Conservation (phyloP, 2,329 filamentous ascomycete genomes). For the Fusarium tuaranense region DNA sequence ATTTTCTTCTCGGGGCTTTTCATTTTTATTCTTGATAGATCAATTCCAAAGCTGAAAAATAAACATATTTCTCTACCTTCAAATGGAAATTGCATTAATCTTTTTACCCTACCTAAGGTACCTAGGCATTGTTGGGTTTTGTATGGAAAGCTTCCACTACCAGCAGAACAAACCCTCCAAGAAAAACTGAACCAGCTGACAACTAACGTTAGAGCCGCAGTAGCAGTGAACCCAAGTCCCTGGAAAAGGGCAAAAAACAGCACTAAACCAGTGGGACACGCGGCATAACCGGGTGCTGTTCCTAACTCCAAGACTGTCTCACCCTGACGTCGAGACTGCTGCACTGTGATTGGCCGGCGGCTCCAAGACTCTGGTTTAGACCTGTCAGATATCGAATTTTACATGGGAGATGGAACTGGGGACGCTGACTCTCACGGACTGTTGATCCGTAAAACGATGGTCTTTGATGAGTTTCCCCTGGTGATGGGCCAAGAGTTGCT, state of each 20-base stretch:
- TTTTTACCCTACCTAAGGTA: too few species aligned
- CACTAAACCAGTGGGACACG: background rate
- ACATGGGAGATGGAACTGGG: background rate
- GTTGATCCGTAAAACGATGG: background rate
- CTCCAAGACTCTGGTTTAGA: background rate
- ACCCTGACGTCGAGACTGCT: background rate
- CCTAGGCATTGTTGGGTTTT: background rate
- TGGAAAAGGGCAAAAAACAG: background rate
- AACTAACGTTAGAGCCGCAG: background rate
- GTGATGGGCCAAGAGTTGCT: background rate
- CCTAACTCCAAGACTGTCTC: background rate
- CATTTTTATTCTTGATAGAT: too few species aligned
- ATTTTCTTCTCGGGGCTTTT: too few species aligned
- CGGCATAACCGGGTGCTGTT: background rate
- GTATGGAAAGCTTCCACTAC: background rate
- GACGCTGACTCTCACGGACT: background rate
- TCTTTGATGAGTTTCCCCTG: background rate
- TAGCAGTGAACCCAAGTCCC: background rate
- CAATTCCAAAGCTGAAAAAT: background rate
- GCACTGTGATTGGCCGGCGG: background rate
- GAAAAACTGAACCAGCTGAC: background rate
- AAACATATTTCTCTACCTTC: background rate
- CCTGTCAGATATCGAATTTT: background rate
- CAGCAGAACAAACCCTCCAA: background rate
- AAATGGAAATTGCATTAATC: background rate